Conservation (phyloP, 2,329 filamentous ascomycete genomes). For the Chalara sp. region DNA sequence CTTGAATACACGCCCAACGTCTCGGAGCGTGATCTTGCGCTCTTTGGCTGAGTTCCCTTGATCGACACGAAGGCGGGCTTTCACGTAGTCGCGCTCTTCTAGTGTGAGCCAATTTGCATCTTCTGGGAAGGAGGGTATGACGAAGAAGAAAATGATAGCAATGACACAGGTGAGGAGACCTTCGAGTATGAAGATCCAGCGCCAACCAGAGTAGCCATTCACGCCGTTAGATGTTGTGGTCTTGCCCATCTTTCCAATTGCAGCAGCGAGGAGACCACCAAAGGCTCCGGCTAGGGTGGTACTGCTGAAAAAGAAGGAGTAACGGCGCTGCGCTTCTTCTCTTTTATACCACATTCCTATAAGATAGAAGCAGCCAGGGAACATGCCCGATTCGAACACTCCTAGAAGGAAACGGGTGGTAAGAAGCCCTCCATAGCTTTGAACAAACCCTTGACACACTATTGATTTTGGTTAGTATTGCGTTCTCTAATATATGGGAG, state of each 20-base stretch:
- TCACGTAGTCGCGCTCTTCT: slow-evolving; percentile 63
- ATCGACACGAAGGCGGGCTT: slow-evolving; percentile 59
- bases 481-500: not conserved
- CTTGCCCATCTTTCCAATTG: slow-evolving; percentile 77
- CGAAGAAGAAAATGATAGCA: slow-evolving; percentile 58
- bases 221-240: slow-evolving; percentile 42
- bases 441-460: slow-evolving; percentile 28
- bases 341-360: slow-evolving; percentile 89
- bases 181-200: slow-evolving; percentile 80
- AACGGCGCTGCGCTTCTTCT: slow-evolving; percentile 82
- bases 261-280: slow-evolving; percentile 76
- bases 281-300: slow-evolving; percentile 79
- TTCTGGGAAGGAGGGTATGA: slow-evolving; percentile 69
- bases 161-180: slow-evolving; percentile 57
- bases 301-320: slow-evolving; percentile 86
- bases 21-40: slow-evolving; percentile 49
- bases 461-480: slow-evolving; percentile 3
- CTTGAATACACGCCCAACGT: slow-evolving; percentile 58
- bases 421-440: slow-evolving; percentile 73
- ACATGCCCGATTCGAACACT: slow-evolving; percentile 68
- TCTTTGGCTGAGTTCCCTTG: slow-evolving; percentile 62
- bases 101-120: slow-evolving; percentile 64
- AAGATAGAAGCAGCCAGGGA: slow-evolving; percentile 67
- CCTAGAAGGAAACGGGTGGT: slow-evolving; percentile 83
- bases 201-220: slow-evolving; percentile 64